phyloP scores from a whole-genome alignment of 2,329 filamentous ascomycete species.

The Trichoderma koningii region DNA sequence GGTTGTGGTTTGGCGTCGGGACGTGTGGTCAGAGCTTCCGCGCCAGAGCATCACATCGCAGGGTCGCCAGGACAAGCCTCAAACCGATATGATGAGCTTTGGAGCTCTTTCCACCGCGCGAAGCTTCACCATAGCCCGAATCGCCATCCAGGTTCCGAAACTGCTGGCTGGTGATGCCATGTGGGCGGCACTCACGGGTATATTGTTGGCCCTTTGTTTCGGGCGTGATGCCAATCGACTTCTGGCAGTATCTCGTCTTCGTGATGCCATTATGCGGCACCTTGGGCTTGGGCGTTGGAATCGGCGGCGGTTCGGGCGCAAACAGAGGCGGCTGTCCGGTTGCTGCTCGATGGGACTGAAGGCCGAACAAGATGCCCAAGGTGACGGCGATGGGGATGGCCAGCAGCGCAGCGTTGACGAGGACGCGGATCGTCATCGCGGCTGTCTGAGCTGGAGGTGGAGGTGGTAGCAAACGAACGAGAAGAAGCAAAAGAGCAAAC shows the following conservation, averaged over 20 bases:
- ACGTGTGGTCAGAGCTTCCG: neutral
- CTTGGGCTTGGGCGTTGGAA: constrained; percentile 3
- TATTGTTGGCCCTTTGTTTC: constrained; percentile 48
- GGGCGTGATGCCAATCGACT: constrained; percentile 50
- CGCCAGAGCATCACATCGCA: neutral
- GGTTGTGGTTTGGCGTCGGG: neutral
- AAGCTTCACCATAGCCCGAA: neutral
- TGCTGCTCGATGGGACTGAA: constrained; percentile 48
- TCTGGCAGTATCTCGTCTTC: constrained; percentile 44
- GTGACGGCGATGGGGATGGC: constrained; percentile 53
- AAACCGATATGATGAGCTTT: neutral
- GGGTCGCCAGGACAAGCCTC: neutral
- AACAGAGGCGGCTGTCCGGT: constrained; percentile 50
- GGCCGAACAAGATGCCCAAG: constrained; percentile 51
- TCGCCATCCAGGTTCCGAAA: neutral
- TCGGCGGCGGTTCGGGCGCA: constrained; percentile 32
- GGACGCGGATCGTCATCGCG: constrained; percentile 45
- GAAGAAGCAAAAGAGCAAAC: neutral
- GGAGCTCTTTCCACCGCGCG: neutral
- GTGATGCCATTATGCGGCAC: constrained; percentile 27
- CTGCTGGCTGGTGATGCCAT: neutral
- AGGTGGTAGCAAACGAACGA: neutral
- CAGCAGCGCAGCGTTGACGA: constrained; percentile 54
- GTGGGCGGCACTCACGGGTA: constrained; percentile 45
- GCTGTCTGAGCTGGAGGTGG: neutral